These are phyloP conservation scores for Cicer bijugum DNA, from an alignment of 306 rosid genomes.

Conservation along the genomic window DNA sequence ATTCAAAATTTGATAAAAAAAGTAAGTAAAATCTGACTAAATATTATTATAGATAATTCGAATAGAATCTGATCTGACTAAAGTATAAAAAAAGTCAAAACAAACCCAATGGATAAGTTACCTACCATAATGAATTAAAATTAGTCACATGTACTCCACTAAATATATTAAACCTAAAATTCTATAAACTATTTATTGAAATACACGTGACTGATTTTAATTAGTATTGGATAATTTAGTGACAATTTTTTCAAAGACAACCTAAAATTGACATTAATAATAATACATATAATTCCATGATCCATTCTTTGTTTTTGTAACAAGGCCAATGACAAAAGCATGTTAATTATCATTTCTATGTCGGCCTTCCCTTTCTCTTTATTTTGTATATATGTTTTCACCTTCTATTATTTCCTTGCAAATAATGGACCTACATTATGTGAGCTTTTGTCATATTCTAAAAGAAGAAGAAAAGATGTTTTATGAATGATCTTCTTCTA, in stretches of 20 bases:
- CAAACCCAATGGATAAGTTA: not conserved
- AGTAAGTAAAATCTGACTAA: too few species aligned
- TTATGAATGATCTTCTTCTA: slow-evolving; percentile 2
- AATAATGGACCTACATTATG: slow-evolving; percentile 15
- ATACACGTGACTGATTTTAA: too few species aligned
- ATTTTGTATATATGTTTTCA: not conserved
- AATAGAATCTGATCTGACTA: not conserved
- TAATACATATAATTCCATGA: not conserved
- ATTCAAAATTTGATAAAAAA: too few species aligned
- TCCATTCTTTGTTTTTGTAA: slow-evolving; percentile 1
- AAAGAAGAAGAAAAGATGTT: slow-evolving; percentile 8
- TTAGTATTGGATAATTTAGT: too few species aligned
- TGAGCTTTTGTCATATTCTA: slow-evolving; percentile 24
- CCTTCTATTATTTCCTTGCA: not conserved
- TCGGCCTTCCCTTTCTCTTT: not conserved
- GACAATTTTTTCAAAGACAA: too few species aligned
- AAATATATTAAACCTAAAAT: too few species aligned
- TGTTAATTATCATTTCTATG: not conserved
- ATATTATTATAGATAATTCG: too few species aligned
- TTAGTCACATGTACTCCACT: too few species aligned
- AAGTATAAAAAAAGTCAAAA: not conserved
- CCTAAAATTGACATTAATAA: not conserved
- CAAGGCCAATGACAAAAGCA: slow-evolving; percentile 18
- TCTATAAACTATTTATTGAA: too few species aligned
- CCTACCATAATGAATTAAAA: too few species aligned